phyloP scores from a whole-genome alignment of 2,329 filamentous ascomycete species.

The Colletotrichum liriopes region DNA sequence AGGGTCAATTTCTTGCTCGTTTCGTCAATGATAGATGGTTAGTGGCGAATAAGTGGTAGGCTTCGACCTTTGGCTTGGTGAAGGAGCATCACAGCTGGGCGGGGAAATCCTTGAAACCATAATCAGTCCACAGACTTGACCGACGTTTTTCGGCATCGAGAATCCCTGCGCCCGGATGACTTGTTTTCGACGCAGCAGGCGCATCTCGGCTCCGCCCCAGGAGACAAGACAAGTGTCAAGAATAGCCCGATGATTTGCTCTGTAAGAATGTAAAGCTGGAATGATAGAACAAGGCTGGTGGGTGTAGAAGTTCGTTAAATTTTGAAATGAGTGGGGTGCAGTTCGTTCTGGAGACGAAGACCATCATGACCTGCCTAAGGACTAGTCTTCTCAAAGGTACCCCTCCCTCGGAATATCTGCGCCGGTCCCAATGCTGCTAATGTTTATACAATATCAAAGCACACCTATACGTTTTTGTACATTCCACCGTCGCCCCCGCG shows the following conservation, averaged over 20 bases:
- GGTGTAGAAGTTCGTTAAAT: background rate
- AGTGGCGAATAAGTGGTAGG: too few species aligned
- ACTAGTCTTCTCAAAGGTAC: background rate
- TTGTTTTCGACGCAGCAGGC: background rate
- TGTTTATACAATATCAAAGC: background rate
- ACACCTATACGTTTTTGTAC: constrained; percentile 10
- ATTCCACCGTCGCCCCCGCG: background rate
- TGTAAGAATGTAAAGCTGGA: background rate
- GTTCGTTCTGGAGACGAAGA: background rate
- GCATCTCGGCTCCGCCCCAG: background rate
- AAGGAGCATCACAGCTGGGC: too few species aligned
- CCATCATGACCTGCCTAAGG: background rate
- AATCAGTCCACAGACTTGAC: too few species aligned
- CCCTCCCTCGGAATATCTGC: background rate
- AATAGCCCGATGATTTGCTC: background rate
- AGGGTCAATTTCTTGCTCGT: too few species aligned
- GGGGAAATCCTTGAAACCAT: too few species aligned
- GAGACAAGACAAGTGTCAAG: background rate
- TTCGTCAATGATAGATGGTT: too few species aligned
- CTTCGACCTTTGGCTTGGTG: too few species aligned
- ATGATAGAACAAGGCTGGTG: background rate
- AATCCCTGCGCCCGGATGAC: too few species aligned
- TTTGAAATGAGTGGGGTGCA: background rate
- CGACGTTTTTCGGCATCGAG: too few species aligned
- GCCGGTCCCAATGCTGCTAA: constrained; percentile 8